A percentile compares a stretch with the other conserved stretches of the same genome.
phyloP scores from a whole-genome alignment of 2,329 filamentous ascomycete species.

The Diaporthe sp. region DNA sequence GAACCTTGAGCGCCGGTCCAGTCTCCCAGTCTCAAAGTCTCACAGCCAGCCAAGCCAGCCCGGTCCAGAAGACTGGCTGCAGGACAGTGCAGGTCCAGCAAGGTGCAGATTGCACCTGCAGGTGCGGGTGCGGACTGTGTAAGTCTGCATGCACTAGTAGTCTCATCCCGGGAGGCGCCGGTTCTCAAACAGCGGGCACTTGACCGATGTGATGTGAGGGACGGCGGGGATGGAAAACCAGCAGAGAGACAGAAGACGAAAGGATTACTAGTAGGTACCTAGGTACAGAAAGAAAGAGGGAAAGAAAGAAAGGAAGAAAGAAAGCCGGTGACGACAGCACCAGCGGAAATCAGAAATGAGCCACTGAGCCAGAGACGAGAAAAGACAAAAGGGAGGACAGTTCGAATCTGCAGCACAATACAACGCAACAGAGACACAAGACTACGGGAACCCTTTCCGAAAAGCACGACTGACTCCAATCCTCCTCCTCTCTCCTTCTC shows the following conservation, averaged over 20 bases:
- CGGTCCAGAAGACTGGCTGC: neutral
- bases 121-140: neutral
- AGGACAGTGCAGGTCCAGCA: constrained; percentile 14
- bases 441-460: neutral
- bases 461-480: neutral
- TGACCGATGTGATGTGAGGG: neutral
- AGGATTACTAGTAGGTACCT: neutral
- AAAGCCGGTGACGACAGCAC: neutral
- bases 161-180: neutral
- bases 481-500: neutral
- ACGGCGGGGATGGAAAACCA: neutral
- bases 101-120: constrained; percentile 1
- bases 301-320: neutral
- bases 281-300: neutral
- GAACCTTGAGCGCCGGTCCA: neutral
- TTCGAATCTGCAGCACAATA: neutral
- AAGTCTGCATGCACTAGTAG: neutral
- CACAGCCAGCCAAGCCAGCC: neutral
- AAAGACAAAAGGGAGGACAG: neutral
- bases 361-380: neutral
- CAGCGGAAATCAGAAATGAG: neutral
- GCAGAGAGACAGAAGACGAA: neutral
- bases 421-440: neutral
- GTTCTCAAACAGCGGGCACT: constrained; percentile 6
- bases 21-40: neutral